Evolutionary conservation across 83 land plant species (phyloP), one percentile per base, ranked within the genome.

Genomic region (Thuja plicata): DNA sequence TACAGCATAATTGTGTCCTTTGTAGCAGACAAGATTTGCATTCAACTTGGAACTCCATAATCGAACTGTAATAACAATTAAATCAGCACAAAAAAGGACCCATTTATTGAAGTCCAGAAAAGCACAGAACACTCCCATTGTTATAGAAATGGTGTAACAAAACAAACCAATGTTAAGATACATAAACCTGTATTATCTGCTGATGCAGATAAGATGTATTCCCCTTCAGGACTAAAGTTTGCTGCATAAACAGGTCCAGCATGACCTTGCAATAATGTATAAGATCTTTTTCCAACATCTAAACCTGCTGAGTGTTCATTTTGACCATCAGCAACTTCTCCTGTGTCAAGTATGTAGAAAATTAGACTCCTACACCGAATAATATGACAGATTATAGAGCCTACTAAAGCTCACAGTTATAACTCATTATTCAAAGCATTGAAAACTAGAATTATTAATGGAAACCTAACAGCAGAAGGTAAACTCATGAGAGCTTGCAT

Each of bases 1-100:
- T 17, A 98, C 99, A 76, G 99, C 99, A 84, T 97, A 98, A 84
- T 98, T 98, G 88, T 98, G 99, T 40, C 99, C 99, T 89, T 98
- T 98, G 92, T 97, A 98, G 91, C 98, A 96, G 48, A 96, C 99
- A 87, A 98, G 95, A 91, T 98, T 98, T 54, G 99, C 94, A 89
- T 95, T 96, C 84, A 98, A 89, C 88, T 95, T 96, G 79, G 92
- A 89, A 92, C 98, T 98, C 99, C 99, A 98, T 32, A 98, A 92
- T 74, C 99, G 92, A 89, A 98, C 99, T 98, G 94, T 89, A 93
- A 50, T 10, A 54, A 21, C 5, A 24, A 73, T 43, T 21, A 74
- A 55, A 55, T 37, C 60, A 21, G 37, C 17, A 71, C 35, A 46
- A 62, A 70, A 15, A 55, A 66, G n/a, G 3, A 78, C 24, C 54